phyloP scores from a whole-genome alignment of 2,329 filamentous ascomycete species.

The Alternaria sp. region DNA sequence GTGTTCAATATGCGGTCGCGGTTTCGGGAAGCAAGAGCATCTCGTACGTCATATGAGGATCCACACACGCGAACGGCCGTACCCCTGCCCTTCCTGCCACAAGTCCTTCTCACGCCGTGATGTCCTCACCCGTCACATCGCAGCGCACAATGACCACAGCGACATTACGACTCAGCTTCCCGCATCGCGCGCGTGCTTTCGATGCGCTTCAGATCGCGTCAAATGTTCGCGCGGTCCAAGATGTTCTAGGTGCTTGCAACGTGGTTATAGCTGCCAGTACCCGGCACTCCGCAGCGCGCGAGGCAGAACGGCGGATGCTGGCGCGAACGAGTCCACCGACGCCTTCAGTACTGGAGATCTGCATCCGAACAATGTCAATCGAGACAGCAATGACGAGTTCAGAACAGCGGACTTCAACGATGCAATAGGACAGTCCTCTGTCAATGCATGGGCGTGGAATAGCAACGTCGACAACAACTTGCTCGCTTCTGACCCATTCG shows the following conservation, averaged over 20 bases:
- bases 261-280: conserved; percentile 30
- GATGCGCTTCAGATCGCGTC: conserved; percentile 35
- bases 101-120: conserved; percentile 15
- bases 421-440: neutral
- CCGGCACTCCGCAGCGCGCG: conserved; percentile 11
- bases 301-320: neutral
- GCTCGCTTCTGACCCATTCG: conserved; percentile 1
- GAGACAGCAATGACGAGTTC: neutral
- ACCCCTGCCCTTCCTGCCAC: conserved; percentile 12
- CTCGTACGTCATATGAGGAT: conserved; percentile 17
- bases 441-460: neutral
- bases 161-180: neutral
- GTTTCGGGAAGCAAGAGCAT: conserved; percentile 17
- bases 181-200: conserved; percentile 29
- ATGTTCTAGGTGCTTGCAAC: conserved; percentile 33
- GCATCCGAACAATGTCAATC: neutral
- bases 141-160: conserved; percentile 10
- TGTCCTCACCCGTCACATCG: conserved; percentile 10
- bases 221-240: conserved; percentile 35
- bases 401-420: neutral
- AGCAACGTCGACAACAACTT: neutral
- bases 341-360: neutral
- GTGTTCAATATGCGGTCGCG: conserved; percentile 11
- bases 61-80: conserved; percentile 21
- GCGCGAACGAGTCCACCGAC: neutral